Percentiles rank a stretch among this genome's conserved stretches.
Conservation (phyloP, 768 basidiomycete genomes). For the Lentinula raphanica region DNA sequence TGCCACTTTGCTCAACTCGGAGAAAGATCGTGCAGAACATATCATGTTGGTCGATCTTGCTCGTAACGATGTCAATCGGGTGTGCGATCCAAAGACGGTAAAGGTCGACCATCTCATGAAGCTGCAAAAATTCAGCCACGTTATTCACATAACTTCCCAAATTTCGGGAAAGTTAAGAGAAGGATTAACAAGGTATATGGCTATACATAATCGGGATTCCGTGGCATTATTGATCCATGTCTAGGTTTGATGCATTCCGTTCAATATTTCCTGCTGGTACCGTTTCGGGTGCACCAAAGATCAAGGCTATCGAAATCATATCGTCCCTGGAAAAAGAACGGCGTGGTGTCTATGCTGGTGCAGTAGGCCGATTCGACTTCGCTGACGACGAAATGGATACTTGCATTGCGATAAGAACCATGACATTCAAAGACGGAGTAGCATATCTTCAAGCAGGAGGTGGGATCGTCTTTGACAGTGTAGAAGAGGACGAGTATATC, state of each 20-base stretch:
- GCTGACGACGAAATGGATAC: conserved; percentile 94
- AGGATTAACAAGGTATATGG: conserved; percentile 69
- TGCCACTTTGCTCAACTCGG: conserved; percentile 68
- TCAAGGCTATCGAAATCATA: conserved; percentile 94
- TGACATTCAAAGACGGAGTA: conserved; percentile 90
- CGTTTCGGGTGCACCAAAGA: conserved; percentile 97
- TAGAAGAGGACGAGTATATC: conserved; percentile 94
- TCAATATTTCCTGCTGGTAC: conserved; percentile 99
- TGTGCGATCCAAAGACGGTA: conserved; percentile 92
- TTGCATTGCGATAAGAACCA: conserved; percentile 97
- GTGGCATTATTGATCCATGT: conserved; percentile 4
- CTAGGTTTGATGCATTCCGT: conserved; percentile 94
- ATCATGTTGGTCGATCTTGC: conserved; percentile 99
- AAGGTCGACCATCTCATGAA: conserved; percentile 94
- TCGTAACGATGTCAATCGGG: conserved; percentile 96
- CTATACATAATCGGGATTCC: not conserved
- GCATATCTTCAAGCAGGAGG: conserved; percentile 95
- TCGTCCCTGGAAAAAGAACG: conserved; percentile 82
- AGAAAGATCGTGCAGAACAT: conserved; percentile 96
- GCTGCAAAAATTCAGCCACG: conserved; percentile 94
- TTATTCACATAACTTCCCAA: conserved; percentile 95
- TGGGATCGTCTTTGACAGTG: conserved; percentile 94
- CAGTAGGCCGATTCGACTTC: conserved; percentile 97
- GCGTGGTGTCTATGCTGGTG: conserved; percentile 94
- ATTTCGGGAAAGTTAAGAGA: conserved; percentile 83